Evolutionary conservation across 2,329 filamentous ascomycete genomes (phyloP).

Genomic region (Penicillium italicum): DNA sequence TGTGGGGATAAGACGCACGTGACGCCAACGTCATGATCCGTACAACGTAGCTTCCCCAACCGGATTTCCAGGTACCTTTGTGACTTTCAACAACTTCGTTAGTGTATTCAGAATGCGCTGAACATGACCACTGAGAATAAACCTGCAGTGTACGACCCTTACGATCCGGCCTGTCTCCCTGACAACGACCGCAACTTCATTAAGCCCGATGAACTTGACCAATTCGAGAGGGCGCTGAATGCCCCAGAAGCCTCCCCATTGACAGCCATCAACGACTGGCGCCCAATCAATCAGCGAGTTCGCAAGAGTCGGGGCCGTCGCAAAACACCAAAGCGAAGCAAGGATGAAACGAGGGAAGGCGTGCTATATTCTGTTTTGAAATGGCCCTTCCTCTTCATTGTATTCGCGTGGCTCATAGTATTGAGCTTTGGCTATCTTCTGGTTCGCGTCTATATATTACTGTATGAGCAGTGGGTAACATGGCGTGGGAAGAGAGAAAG

Average conservation of each 20-base stretch:
- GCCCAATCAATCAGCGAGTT: slow-evolving; percentile 74
- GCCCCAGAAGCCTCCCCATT: slow-evolving; percentile 75
- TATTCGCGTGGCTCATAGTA: slow-evolving; percentile 74
- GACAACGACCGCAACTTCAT: slow-evolving; percentile 78
- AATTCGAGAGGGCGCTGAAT: slow-evolving; percentile 77
- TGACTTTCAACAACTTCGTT: neutral
- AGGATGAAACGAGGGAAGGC: slow-evolving; percentile 91
- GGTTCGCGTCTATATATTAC: slow-evolving; percentile 82
- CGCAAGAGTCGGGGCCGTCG: slow-evolving; percentile 47
- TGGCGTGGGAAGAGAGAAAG: slow-evolving; percentile 78
- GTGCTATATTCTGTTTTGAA: slow-evolving; percentile 85
- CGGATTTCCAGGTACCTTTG: slow-evolving; percentile 8
- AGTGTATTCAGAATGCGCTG: slow-evolving; percentile 25
- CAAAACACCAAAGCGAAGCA: slow-evolving; percentile 53
- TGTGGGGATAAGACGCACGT: slow-evolving; percentile 14
- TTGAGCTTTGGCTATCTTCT: slow-evolving; percentile 71
- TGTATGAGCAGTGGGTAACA: slow-evolving; percentile 86
- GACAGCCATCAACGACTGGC: slow-evolving; percentile 93
- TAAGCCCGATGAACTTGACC: slow-evolving; percentile 64
- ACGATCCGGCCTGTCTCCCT: slow-evolving; percentile 68
- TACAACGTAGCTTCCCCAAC: slow-evolving; percentile 14
- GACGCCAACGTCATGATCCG: slow-evolving; percentile 18
- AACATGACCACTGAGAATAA: slow-evolving; percentile 31
- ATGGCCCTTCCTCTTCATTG: slow-evolving; percentile 81
- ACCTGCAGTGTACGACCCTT: slow-evolving; percentile 48